Percentiles rank a stretch among this genome's conserved stretches.
Evolutionary conservation across 2,329 filamentous ascomycete species (phyloP).

Genomic region (Fusarium mundagurra): DNA sequence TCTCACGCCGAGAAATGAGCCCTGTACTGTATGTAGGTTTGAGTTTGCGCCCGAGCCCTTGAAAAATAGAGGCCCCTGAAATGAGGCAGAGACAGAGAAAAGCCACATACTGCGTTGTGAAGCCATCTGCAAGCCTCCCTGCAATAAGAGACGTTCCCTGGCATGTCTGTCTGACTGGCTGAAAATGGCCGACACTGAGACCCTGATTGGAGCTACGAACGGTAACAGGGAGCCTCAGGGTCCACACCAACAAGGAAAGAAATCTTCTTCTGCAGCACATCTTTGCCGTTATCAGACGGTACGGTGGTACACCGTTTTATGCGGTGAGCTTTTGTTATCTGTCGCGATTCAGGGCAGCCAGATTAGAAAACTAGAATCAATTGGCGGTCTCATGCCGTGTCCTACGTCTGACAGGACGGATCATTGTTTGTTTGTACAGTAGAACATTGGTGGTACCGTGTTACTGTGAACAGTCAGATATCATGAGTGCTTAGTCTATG

Average conservation of each 20-base stretch:
- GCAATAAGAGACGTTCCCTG: neutral
- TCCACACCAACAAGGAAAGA: conserved; percentile 33
- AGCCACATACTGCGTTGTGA: neutral
- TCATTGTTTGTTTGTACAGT: neutral
- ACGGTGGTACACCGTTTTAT: conserved; percentile 23
- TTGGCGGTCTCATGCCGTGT: conserved; percentile 7
- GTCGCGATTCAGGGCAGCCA: conserved; percentile 18
- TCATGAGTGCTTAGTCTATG: neutral
- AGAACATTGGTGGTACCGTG: neutral
- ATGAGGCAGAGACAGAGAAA: neutral
- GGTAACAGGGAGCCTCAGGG: conserved; percentile 40
- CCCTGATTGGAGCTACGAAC: conserved; percentile 33
- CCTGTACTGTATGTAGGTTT: neutral
- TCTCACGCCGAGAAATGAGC: conserved; percentile 13
- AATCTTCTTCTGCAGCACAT: conserved; percentile 17
- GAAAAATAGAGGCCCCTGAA: neutral
- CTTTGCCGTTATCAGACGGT: conserved; percentile 30
- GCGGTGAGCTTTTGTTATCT: conserved; percentile 12
- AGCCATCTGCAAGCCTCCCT: conserved; percentile 17
- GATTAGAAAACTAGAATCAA: conserved; percentile 12
- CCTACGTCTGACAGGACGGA: neutral
- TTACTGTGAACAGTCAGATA: neutral
- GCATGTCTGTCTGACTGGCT: conserved; percentile 9
- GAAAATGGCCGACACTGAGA: conserved; percentile 20
- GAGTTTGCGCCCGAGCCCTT: conserved; percentile 1